Evolutionary conservation across 441 rosid species (phyloP).

Genomic region (Adansonia gregorii): DNA sequence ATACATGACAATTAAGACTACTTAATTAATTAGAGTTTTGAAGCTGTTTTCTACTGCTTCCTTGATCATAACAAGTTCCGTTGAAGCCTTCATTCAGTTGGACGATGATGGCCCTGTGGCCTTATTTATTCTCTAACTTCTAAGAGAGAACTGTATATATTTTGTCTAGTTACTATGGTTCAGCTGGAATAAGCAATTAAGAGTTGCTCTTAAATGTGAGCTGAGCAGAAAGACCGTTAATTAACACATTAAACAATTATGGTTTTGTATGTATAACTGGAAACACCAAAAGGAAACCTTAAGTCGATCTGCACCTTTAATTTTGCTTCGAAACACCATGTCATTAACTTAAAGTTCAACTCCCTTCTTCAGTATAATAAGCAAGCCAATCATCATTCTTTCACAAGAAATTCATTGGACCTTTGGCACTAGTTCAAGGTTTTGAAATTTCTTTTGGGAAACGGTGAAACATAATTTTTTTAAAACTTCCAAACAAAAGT

Average conservation of each 20-base stretch:
- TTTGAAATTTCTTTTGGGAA: conserved; percentile 9
- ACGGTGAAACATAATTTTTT: neutral
- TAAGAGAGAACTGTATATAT: neutral
- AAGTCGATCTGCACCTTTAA: neutral
- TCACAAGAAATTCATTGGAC: neutral
- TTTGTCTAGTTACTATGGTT: neutral
- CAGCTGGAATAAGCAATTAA: neutral
- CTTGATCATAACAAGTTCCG: neutral
- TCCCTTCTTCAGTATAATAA: neutral
- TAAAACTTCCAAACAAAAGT: neutral
- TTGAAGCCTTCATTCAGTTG: neutral
- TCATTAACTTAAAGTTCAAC: neutral
- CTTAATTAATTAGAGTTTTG: neutral
- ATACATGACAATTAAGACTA: neutral
- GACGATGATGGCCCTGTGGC: neutral
- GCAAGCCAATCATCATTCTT: neutral
- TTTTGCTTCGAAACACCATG: neutral
- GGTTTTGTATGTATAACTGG: neutral
- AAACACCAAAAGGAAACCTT: neutral
- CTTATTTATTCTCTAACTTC: neutral
- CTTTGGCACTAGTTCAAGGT: neutral
- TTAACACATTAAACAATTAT: neutral
- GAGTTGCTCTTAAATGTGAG: neutral
- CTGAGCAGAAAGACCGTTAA: neutral
- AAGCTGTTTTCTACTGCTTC: neutral